Percentiles rank a stretch among this genome's conserved stretches.
Conservation (phyloP, 1,284 basidiomycete species). For the Apiotrichum brassicae region DNA sequence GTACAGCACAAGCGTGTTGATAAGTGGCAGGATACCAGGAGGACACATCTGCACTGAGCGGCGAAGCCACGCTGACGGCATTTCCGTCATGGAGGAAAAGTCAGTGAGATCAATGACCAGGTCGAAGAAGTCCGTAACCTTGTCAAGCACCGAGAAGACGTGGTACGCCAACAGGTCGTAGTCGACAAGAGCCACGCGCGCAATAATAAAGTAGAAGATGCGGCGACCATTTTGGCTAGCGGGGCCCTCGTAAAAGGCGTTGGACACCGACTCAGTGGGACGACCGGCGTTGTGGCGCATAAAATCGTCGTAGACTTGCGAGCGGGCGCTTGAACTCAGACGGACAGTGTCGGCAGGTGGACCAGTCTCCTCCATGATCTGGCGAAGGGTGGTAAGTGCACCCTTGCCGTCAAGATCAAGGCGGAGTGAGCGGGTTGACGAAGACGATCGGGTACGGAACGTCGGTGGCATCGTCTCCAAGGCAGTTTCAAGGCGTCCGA, state of each 20-base stretch:
- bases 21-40: conserved; percentile 27
- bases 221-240: conserved; percentile 47
- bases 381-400: conserved; percentile 69
- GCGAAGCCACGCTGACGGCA: conserved; percentile 75
- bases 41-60: conserved; percentile 73
- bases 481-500: conserved; percentile 24
- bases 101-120: conserved; percentile 76
- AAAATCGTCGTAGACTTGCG: conserved; percentile 51
- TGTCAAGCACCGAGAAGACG: conserved; percentile 61
- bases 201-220: conserved; percentile 50
- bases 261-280: conserved; percentile 57
- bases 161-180: conserved; percentile 77
- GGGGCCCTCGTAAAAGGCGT: conserved; percentile 62
- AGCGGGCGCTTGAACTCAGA: conserved; percentile 52
- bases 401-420: conserved; percentile 60
- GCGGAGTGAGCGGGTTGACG: conserved; percentile 24
- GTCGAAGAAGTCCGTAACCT: conserved; percentile 54
- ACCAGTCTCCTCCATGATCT: conserved; percentile 67
- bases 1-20: conserved; percentile 58
- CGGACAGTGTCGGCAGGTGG: conserved; percentile 61
- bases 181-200: conserved; percentile 76
- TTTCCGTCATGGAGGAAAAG: conserved; percentile 67
- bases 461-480: conserved; percentile 28
- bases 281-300: conserved; percentile 63
- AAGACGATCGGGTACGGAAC: conserved; percentile 17